phyloP scores from a whole-genome alignment of 2,329 filamentous ascomycete species.

The Grosmannia huntii region DNA sequence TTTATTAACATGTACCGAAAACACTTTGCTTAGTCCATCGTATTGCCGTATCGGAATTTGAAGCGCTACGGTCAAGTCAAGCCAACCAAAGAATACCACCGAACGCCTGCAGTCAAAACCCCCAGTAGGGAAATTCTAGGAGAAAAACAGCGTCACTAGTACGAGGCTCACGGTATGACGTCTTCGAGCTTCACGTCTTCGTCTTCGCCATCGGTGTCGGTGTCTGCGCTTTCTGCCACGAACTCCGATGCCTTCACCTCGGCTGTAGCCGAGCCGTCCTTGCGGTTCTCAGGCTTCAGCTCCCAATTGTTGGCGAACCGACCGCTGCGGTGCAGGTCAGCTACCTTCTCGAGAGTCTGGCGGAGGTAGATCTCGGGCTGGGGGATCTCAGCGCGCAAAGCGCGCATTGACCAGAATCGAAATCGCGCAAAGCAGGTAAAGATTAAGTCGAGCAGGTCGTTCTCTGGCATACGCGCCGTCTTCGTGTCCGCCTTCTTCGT shows the following conservation, averaged over 20 bases:
- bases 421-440: constrained; percentile 74
- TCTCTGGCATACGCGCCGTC: constrained; percentile 76
- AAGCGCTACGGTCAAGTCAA: not conserved
- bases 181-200: constrained; percentile 68
- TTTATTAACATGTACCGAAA: not conserved
- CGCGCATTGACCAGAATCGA: constrained; percentile 89
- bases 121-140: not conserved
- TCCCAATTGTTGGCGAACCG: constrained; percentile 79
- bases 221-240: constrained; percentile 27
- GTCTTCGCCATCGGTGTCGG: constrained; percentile 49
- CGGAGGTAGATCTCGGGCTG: constrained; percentile 94
- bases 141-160: not conserved
- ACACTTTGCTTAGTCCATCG: not conserved
- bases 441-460: constrained; percentile 76
- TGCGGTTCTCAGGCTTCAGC: constrained; percentile 55
- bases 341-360: constrained; percentile 70
- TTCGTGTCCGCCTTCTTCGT: constrained; percentile 63
- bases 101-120: not conserved
- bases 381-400: constrained; percentile 60
- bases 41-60: not conserved
- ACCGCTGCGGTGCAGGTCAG: constrained; percentile 69
- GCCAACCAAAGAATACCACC: not conserved
- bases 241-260: constrained; percentile 35
- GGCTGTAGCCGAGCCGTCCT: constrained; percentile 36
- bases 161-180: constrained; percentile 30